Conservation (phyloP, 2,329 filamentous ascomycete species). For the Neonectria punicea region DNA sequence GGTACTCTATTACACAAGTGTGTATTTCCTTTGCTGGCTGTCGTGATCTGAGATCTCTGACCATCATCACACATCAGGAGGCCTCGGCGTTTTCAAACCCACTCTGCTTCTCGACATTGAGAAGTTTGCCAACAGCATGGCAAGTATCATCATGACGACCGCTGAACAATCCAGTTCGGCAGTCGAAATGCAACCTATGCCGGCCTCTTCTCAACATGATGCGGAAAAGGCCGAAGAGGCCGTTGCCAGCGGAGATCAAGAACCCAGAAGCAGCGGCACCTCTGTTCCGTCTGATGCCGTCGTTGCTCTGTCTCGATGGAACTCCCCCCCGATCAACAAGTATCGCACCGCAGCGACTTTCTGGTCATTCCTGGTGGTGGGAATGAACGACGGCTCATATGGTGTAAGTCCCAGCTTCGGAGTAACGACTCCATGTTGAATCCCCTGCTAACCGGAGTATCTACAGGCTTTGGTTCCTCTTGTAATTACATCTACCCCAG, state of each 20-base stretch:
- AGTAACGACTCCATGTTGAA: background rate
- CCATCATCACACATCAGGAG: background rate
- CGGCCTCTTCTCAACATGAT: background rate
- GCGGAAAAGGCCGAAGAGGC: background rate
- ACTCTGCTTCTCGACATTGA: background rate
- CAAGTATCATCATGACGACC: background rate
- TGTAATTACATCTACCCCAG: background rate
- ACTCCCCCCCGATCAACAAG: background rate
- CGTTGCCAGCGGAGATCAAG: background rate
- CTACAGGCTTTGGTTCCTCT: background rate
- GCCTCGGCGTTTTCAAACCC: background rate
- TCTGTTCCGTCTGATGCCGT: slow-evolving; percentile 2
- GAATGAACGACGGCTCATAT: slow-evolving; percentile 1
- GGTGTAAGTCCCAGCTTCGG: background rate
- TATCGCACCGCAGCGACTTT: background rate
- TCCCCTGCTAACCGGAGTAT: background rate
- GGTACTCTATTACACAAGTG: background rate
- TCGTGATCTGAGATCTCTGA: background rate
- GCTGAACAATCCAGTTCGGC: background rate
- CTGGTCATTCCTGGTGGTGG: slow-evolving; percentile 6
- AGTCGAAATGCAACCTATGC: slow-evolving; percentile 3
- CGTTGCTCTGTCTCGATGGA: slow-evolving; percentile 4
- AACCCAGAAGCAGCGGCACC: background rate
- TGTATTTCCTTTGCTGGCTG: background rate
- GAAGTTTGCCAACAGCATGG: background rate